phyloP scores from a whole-genome alignment of 2,329 filamentous ascomycete species.

The Thelonectria rubi region DNA sequence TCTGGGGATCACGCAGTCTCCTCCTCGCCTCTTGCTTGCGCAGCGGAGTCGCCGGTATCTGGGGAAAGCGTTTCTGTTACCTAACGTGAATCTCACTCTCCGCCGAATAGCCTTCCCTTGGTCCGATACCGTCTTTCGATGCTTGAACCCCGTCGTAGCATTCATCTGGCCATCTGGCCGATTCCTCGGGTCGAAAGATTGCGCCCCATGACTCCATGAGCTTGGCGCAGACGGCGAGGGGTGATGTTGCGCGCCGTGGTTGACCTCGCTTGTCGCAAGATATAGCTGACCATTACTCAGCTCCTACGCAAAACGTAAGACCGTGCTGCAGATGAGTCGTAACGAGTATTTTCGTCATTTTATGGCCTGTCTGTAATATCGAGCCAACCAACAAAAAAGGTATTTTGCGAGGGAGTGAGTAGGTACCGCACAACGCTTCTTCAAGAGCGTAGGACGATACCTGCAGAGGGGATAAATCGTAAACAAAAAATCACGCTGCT shows the following conservation, averaged over 20 bases:
- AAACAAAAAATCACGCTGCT: no score
- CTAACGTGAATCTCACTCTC: conserved; percentile 28
- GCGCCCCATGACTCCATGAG: background rate
- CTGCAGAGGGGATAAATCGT: no score
- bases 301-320: background rate
- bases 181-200: conserved; percentile 10
- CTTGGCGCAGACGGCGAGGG: conserved; percentile 6
- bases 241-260: background rate
- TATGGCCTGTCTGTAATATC: background rate
- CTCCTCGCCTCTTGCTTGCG: conserved; percentile 15
- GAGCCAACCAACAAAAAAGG: no score
- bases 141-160: conserved; percentile 19
- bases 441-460: no score
- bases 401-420: no score
- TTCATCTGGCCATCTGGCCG: conserved; percentile 5
- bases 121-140: conserved; percentile 20
- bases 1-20: conserved; percentile 18
- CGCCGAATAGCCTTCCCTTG: conserved; percentile 33
- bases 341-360: background rate
- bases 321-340: background rate
- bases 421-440: no score
- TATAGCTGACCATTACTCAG: conserved; percentile 5
- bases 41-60: conserved; percentile 19
- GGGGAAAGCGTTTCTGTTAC: conserved; percentile 31
- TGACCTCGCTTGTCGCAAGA: background rate